These are phyloP conservation scores for Ophiocordyceps robertsii DNA, from an alignment of 2,329 filamentous ascomycete species.

Conservation along the genomic window DNA sequence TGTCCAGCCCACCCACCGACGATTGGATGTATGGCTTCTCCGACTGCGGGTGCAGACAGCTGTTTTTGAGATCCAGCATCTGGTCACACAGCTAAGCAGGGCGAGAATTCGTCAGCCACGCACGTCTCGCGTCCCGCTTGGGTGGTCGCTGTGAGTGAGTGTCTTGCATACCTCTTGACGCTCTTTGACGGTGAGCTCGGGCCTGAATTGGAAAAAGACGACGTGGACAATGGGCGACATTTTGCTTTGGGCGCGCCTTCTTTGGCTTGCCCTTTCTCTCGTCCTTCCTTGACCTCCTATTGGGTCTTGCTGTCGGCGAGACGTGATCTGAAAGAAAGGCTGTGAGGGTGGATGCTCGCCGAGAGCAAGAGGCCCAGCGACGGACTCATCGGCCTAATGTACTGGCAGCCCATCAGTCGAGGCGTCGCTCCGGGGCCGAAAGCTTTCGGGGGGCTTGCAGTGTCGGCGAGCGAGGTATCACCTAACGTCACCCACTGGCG, in stretches of 20 bases:
- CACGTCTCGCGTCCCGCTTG: too few species aligned
- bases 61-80: slow-evolving; percentile 36
- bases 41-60: slow-evolving; percentile 47
- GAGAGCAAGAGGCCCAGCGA: too few species aligned
- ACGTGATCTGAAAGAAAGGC: too few species aligned
- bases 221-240: slow-evolving; percentile 7
- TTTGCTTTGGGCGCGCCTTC: neutral
- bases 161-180: slow-evolving; percentile 3
- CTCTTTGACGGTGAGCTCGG: slow-evolving; percentile 3
- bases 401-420: too few species aligned
- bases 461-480: too few species aligned
- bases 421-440: too few species aligned
- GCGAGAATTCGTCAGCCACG: neutral
- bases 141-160: too few species aligned
- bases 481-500: too few species aligned
- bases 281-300: neutral
- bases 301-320: neutral
- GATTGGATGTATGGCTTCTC: slow-evolving; percentile 47
- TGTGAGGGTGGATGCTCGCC: too few species aligned
- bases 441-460: too few species aligned
- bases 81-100: slow-evolving; percentile 3
- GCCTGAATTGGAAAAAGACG: slow-evolving; percentile 9
- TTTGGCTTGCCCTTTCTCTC: neutral
- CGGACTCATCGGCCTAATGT: too few species aligned
- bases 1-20: slow-evolving; percentile 44